These are phyloP conservation scores for Globisporangium nunn DNA, from an alignment of 352 stramenopile species.

Conservation along the genomic window DNA sequence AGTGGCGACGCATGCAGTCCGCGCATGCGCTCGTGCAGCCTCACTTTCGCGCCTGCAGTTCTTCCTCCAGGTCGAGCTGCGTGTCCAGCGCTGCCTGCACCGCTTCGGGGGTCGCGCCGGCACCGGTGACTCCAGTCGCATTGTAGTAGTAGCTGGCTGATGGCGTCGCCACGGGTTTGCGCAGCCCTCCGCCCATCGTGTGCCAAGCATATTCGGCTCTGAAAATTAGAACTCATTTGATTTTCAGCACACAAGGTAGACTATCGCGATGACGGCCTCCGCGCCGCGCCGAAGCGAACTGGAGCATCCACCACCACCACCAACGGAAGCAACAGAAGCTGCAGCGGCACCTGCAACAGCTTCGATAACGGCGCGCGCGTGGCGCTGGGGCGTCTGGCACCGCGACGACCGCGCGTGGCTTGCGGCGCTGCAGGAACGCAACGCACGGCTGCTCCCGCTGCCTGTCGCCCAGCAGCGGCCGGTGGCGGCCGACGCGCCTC, in stretches of 20 bases:
- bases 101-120: constrained; percentile 2
- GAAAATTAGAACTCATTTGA: no score
- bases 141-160: constrained; percentile 10
- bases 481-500: constrained; percentile 22
- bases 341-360: no score
- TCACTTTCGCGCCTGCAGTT: constrained; percentile 48
- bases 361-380: constrained; percentile 2
- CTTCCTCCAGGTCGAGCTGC: constrained; percentile 49
- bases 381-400: constrained; percentile 33
- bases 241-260: background rate
- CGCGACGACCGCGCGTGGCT: constrained; percentile 21
- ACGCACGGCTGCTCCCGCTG: constrained; percentile 8
- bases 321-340: background rate
- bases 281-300: background rate
- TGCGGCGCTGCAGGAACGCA: constrained; percentile 14
- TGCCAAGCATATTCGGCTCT: background rate
- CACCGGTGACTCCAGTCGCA: constrained; percentile 8
- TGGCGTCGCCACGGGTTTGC: constrained; percentile 21
- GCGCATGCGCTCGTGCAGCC: background rate
- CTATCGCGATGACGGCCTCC: no score
- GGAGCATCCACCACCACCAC: background rate
- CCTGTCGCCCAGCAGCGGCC: background rate
- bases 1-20: background rate
- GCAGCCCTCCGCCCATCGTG: constrained; percentile 36
- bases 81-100: constrained; percentile 18